Conservation (phyloP, 2,329 filamentous ascomycete genomes). For the Fusarium drepaniforme region DNA sequence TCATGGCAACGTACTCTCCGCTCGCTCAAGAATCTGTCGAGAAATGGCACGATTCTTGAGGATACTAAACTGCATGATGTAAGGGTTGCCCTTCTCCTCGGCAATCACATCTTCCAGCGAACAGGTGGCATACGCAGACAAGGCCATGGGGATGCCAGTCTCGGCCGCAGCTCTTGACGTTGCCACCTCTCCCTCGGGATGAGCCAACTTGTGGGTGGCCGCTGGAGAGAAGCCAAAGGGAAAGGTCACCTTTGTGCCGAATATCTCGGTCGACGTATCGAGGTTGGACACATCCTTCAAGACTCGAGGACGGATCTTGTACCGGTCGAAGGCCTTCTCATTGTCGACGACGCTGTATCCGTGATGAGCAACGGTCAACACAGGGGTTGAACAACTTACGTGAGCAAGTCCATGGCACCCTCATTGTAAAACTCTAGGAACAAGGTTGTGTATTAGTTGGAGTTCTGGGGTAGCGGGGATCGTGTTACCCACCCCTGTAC, state of each 20-base stretch:
- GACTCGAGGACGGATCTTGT: slow-evolving; percentile 60
- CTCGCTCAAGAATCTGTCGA: slow-evolving; percentile 49
- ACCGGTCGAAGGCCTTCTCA: slow-evolving; percentile 61
- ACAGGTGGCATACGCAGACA: slow-evolving; percentile 24
- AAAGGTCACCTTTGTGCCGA: slow-evolving; percentile 57
- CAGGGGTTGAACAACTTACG: neutral
- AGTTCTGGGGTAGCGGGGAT: neutral
- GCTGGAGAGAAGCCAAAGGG: slow-evolving; percentile 67
- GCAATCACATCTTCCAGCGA: slow-evolving; percentile 57
- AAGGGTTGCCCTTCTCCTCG: slow-evolving; percentile 54
- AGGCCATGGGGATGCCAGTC: slow-evolving; percentile 52
- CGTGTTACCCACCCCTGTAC: neutral
- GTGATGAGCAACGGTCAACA: neutral
- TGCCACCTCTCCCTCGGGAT: slow-evolving; percentile 59
- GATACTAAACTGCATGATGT: slow-evolving; percentile 67
- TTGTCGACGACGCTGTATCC: slow-evolving; percentile 59
- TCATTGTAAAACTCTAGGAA: neutral
- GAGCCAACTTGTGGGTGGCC: slow-evolving; percentile 65
- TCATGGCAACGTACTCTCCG: slow-evolving; percentile 52
- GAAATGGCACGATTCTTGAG: slow-evolving; percentile 60
- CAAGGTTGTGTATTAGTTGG: neutral
- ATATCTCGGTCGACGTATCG: slow-evolving; percentile 56
- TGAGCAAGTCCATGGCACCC: slow-evolving; percentile 2
- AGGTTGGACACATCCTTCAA: slow-evolving; percentile 54
- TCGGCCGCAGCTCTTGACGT: slow-evolving; percentile 57